A percentile compares a stretch with the other conserved stretches of the same genome.
phyloP scores from a whole-genome alignment of 345 rosid genomes.

The Populus davidiana region DNA sequence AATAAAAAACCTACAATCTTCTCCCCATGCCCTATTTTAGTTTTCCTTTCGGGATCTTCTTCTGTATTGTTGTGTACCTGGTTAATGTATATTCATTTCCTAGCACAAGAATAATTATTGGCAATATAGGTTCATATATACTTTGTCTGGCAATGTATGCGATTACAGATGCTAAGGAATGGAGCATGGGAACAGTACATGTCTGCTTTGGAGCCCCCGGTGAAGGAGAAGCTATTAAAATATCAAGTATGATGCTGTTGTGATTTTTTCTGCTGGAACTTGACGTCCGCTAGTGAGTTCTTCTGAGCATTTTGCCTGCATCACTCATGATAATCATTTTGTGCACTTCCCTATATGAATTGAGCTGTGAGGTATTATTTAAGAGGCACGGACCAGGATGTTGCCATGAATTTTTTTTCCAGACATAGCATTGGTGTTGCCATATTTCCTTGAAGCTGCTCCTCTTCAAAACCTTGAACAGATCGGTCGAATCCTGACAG shows the following conservation, averaged over 20 bases:
- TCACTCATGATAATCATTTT: conserved; percentile 15
- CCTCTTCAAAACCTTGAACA: conserved; percentile 6
- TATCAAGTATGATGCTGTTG: conserved; percentile 53
- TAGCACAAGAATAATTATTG: not conserved
- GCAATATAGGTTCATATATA: not conserved
- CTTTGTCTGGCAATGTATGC: not conserved
- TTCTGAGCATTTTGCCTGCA: conserved; percentile 12
- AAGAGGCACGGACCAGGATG: conserved; percentile 20
- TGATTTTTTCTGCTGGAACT: conserved; percentile 5
- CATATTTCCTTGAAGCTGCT: conserved; percentile 23
- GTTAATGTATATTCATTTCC: not conserved
- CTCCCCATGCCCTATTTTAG: not conserved
- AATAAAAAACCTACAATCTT: not conserved
- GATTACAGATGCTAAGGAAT: conserved; percentile 73
- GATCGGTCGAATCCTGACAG: conserved; percentile 2
- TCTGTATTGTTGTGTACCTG: not conserved
- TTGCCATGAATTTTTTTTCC: conserved; percentile 21
- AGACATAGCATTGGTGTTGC: conserved; percentile 19
- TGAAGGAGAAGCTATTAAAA: conserved; percentile 78
- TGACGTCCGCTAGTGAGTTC: conserved; percentile 10
- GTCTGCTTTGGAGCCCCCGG: conserved; percentile 80
- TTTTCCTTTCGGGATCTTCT: not conserved
- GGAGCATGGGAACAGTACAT: conserved; percentile 85
- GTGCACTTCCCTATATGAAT: conserved; percentile 18
- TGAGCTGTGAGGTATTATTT: conserved; percentile 17